Base-by-base conservation (phyloP, 2,329 filamentous ascomycete genomes). In the Domatiomyces catenatus region DNA sequence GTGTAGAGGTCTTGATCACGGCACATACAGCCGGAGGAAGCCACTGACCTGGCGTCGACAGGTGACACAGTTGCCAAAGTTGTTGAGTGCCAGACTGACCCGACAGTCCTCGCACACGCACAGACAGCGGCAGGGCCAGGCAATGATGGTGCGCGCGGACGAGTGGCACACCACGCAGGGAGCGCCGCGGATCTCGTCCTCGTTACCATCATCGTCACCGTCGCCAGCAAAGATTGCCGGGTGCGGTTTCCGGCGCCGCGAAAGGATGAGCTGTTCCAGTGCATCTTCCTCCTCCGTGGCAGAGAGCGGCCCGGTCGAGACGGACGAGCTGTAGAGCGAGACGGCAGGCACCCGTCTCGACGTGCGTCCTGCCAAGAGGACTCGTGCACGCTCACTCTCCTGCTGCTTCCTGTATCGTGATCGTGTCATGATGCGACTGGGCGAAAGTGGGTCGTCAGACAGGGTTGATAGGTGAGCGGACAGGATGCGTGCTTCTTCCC, bases 121-220 rank as follows among this genome's bases (percentile, higher is more conserved):
- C 52, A 98, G 74, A 64, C 92, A 98, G 2, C 92, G 84, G 64
- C 92, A 98, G 0, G 92, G 92, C 92, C 92, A 96, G 1, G 94
- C 83, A 50, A 98, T 84, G 54, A 96, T 84, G 6, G 86, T 93
- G 17, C 92, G 76, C 2, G 88, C 81, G n/a, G 78, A 76, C 50
- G 80, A 80, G 65, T 96, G 90, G 63, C 92, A 98, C 3, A 98
- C 86, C 0, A 96, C 92, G 61, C 92, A 98, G 58, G 86, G 84
- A 2, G 88, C 87, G 0, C 86, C 82, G 42, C 50, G 75, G 79
- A 26, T 81, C 44, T 51, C 56, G 51, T 54, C 50, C 46, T 50
- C 61, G 4, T 60, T 53, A 10, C 56, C 50, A 42, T 46, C 56
- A 2, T 24, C 19, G n/a, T 42, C 42, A 5, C 22, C 26, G 19